Conservation (phyloP, 2,329 filamentous ascomycete species). For the Macrophomina phaseolina region DNA sequence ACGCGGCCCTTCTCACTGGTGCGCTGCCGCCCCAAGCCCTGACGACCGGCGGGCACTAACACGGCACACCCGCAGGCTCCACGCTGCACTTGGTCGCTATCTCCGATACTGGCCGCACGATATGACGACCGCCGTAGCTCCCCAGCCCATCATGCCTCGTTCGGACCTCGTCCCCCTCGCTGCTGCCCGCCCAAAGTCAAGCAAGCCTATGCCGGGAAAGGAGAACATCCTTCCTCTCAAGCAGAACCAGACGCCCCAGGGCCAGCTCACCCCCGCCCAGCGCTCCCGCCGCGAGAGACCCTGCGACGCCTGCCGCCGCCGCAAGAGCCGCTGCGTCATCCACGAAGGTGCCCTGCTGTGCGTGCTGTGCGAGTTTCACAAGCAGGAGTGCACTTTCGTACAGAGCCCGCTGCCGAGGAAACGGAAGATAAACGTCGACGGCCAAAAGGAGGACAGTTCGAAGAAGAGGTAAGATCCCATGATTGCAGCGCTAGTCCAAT, state of each 20-base stretch:
- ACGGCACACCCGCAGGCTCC: conserved; percentile 24
- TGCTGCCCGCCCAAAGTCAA: conserved; percentile 50
- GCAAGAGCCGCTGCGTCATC: conserved; percentile 77
- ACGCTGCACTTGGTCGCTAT: conserved; percentile 19
- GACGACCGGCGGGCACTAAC: conserved; percentile 20
- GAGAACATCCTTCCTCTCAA: conserved; percentile 50
- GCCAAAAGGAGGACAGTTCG: conserved; percentile 63
- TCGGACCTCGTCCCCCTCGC: conserved; percentile 53
- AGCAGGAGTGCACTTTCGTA: conserved; percentile 78
- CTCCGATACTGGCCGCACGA: conserved; percentile 30
- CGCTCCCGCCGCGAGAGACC: conserved; percentile 48
- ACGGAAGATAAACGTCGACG: conserved; percentile 73
- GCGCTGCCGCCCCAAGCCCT: conserved; percentile 18
- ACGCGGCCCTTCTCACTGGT: conserved; percentile 26
- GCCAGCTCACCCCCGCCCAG: conserved; percentile 45
- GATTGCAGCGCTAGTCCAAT: background rate
- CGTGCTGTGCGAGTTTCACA: conserved; percentile 77
- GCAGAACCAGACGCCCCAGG: conserved; percentile 37
- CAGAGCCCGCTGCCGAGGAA: conserved; percentile 80
- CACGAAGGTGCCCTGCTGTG: conserved; percentile 76
- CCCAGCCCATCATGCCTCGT: conserved; percentile 54
- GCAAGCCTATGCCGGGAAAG: conserved; percentile 49
- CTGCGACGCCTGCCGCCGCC: conserved; percentile 72
- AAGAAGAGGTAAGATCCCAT: conserved; percentile 69
- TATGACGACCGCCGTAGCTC: conserved; percentile 57